Conservation (phyloP, 345 rosid genomes). For the Cardamine resedifolia region DNA sequence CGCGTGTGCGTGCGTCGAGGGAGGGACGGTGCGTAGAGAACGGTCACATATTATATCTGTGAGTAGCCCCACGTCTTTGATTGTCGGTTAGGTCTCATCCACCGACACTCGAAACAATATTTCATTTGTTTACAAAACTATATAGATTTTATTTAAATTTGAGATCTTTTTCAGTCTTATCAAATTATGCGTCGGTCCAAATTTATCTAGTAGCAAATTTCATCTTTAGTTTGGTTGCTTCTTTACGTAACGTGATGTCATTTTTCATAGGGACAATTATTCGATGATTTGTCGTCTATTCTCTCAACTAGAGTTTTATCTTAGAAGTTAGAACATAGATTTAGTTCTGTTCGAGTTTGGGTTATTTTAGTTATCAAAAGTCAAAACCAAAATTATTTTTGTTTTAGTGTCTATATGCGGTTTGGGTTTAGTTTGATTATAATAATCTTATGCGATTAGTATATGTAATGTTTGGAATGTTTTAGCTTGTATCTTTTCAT, state of each 20-base stretch:
- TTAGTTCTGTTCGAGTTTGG: not conserved
- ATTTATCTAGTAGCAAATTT: conserved; percentile 20
- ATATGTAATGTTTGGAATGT: not conserved
- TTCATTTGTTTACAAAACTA: conserved; percentile 18
- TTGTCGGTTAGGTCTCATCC: conserved; percentile 42
- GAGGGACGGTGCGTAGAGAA: conserved; percentile 33
- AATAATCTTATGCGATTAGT: not conserved
- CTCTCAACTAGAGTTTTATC: not conserved
- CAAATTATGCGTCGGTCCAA: conserved; percentile 36
- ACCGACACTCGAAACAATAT: conserved; percentile 33
- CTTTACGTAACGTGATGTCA: conserved; percentile 33
- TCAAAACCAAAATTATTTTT: not conserved
- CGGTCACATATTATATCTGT: conserved; percentile 31
- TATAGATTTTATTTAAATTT: not conserved
- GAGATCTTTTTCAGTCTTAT: conserved; percentile 6
- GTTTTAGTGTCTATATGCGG: not conserved
- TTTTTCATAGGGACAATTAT: conserved; percentile 14
- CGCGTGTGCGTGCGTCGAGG: conserved; percentile 34
- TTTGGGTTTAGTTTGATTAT: conserved; percentile 11
- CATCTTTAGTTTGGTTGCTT: conserved; percentile 30
- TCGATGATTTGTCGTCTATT: conserved; percentile 10
- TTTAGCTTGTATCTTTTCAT: not conserved
- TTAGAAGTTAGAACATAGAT: not conserved
- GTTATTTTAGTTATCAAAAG: not conserved
- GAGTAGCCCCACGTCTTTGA: conserved; percentile 40